Conservation (phyloP, 2,329 filamentous ascomycete genomes). For the Trichoderma lentiforme region DNA sequence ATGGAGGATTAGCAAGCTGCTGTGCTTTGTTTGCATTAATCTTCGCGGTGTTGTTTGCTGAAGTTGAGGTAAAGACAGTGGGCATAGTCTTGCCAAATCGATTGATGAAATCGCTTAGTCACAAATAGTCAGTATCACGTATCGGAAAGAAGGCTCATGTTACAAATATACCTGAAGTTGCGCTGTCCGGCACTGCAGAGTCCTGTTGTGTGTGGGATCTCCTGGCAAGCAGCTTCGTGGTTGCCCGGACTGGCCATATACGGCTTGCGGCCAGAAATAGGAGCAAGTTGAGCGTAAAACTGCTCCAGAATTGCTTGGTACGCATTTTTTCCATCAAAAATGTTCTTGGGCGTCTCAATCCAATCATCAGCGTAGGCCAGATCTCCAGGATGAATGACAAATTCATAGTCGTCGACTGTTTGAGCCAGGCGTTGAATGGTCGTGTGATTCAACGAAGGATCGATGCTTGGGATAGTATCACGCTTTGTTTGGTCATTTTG, state of each 20-base stretch:
- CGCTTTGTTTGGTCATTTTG: conserved; percentile 42
- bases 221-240: conserved; percentile 54
- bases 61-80: conserved; percentile 47
- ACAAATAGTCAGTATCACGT: neutral
- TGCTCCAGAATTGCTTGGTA: conserved; percentile 55
- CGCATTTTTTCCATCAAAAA: conserved; percentile 47
- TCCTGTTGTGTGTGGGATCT: conserved; percentile 35
- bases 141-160: neutral
- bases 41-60: conserved; percentile 39
- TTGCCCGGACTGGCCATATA: conserved; percentile 50
- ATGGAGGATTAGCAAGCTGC: conserved; percentile 28
- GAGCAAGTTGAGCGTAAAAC: conserved; percentile 43
- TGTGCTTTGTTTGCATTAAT: conserved; percentile 44
- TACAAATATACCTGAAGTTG: conserved; percentile 47
- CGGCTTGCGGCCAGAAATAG: conserved; percentile 50
- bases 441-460: conserved; percentile 54
- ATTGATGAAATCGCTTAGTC: conserved; percentile 48
- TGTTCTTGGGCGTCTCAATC: conserved; percentile 44
- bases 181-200: conserved; percentile 51
- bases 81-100: conserved; percentile 49
- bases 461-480: conserved; percentile 46
- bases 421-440: conserved; percentile 54
- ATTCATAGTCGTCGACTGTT: conserved; percentile 53
- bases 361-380: conserved; percentile 59
- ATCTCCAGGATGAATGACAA: conserved; percentile 53